phyloP scores from a whole-genome alignment of 768 basidiomycete species.

The Pleurotus tuber-regium region DNA sequence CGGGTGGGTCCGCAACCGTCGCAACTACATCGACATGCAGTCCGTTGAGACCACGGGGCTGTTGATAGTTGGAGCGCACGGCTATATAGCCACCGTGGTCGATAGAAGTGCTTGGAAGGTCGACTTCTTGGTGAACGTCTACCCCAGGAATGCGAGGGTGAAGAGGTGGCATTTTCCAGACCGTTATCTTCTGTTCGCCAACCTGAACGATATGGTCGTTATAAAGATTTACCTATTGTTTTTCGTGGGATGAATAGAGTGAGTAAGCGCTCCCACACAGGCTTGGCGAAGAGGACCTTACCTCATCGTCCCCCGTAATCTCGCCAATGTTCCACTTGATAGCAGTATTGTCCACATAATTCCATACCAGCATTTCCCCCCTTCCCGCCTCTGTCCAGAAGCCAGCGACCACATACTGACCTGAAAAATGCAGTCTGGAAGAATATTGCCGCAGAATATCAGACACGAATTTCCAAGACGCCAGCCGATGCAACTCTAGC shows the following conservation, averaged over 20 bases:
- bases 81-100: background rate
- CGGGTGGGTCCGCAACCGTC: background rate
- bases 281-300: no score
- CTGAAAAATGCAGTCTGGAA: background rate
- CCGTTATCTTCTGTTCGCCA: constrained; percentile 1
- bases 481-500: constrained; percentile 1
- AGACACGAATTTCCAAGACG: constrained; percentile 2
- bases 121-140: constrained; percentile 1
- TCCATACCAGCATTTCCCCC: constrained; percentile 10
- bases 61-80: background rate
- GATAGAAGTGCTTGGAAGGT: background rate
- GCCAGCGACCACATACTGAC: background rate
- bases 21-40: constrained; percentile 5
- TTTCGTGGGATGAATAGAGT: constrained; percentile 1
- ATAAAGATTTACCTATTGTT: background rate
- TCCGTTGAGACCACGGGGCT: constrained; percentile 1
- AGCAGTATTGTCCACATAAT: constrained; percentile 8
- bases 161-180: constrained; percentile 6
- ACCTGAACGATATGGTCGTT: constrained; percentile 1
- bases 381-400: background rate
- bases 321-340: constrained; percentile 7
- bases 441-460: background rate
- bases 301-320: constrained; percentile 1
- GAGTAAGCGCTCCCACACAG: constrained; percentile 5
- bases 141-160: constrained; percentile 5